Percentiles rank a stretch among this genome's conserved stretches.
Evolutionary conservation across 306 rosid species (phyloP).

Genomic region (Glycine tomentella): DNA sequence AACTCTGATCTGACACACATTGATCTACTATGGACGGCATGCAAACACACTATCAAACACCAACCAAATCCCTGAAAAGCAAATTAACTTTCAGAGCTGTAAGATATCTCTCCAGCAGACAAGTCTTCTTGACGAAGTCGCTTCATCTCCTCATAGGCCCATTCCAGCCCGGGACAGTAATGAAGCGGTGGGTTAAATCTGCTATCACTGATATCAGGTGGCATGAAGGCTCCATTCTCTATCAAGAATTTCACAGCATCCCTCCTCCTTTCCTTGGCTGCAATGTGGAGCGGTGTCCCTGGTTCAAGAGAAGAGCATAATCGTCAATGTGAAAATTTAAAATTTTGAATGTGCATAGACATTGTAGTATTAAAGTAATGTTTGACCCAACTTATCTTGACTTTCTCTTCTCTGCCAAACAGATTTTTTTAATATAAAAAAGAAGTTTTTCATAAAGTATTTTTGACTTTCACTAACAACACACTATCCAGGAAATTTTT

Average conservation of each 20-base stretch:
- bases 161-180: slow-evolving; percentile 93
- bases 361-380: not conserved
- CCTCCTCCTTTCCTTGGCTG: slow-evolving; percentile 92
- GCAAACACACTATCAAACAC: not conserved
- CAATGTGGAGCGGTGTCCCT: slow-evolving; percentile 99
- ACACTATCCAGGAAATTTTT: not conserved
- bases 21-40: not conserved
- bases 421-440: not conserved
- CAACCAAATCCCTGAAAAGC: slow-evolving; percentile 1
- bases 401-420: not conserved
- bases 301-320: not conserved
- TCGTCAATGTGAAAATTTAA: slow-evolving; percentile 1
- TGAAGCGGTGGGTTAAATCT: slow-evolving; percentile 96
- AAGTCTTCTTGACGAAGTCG: slow-evolving; percentile 59
- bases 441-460: not conserved
- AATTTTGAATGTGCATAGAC: not conserved
- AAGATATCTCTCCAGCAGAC: slow-evolving; percentile 67
- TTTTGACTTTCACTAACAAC: not conserved
- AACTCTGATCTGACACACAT: not conserved
- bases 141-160: slow-evolving; percentile 98
- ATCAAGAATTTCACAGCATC: slow-evolving; percentile 82
- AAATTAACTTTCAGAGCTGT: slow-evolving; percentile 71
- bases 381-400: not conserved
- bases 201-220: slow-evolving; percentile 83
- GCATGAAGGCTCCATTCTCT: slow-evolving; percentile 94